phyloP scores from a whole-genome alignment of 202 grass and related monocot genomes.

The Cymbopogon flexuosus region DNA sequence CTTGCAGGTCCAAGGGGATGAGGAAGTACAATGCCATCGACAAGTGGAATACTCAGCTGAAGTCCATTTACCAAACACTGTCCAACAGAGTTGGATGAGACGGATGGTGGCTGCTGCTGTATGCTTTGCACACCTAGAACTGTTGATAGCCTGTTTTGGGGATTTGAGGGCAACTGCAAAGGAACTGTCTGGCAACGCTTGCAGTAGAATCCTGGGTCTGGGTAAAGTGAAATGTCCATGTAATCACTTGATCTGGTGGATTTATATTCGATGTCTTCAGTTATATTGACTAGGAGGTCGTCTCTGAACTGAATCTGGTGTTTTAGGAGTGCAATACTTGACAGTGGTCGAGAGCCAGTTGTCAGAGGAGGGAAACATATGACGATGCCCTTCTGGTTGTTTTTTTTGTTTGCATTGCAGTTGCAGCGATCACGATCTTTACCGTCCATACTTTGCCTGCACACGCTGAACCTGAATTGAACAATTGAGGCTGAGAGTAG shows the following conservation, averaged over 20 bases:
- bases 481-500: neutral
- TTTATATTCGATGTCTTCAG: constrained; percentile 13
- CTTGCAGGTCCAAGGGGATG: constrained; percentile 79
- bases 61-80: constrained; percentile 71
- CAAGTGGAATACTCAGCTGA: constrained; percentile 96
- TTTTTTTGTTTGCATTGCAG: neutral
- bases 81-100: constrained; percentile 76
- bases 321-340: neutral
- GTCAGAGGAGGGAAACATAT: no score
- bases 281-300: neutral
- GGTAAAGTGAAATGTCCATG: constrained; percentile 5
- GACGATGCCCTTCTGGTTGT: no score
- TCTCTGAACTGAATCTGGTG: neutral
- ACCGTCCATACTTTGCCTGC: neutral
- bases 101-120: neutral
- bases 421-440: neutral
- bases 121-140: neutral
- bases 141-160: constrained; percentile 29
- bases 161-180: constrained; percentile 36
- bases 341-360: neutral
- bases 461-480: neutral
- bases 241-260: neutral
- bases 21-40: constrained; percentile 88
- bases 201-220: constrained; percentile 5
- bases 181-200: neutral